These are phyloP conservation scores for Cicer cuneatum DNA, from an alignment of 306 rosid species.

Conservation along the genomic window DNA sequence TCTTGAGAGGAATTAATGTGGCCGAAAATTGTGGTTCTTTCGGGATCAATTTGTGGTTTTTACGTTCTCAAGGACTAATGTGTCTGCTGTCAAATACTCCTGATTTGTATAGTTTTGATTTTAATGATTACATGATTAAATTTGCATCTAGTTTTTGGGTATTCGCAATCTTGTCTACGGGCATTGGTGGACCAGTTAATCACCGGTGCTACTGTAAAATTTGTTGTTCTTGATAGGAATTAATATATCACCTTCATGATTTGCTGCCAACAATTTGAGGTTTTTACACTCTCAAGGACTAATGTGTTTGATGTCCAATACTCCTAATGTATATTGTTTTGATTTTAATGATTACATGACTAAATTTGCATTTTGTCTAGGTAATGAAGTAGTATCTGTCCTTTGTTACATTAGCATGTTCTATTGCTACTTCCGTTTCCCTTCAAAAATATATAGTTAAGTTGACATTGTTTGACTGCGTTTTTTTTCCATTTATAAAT, in stretches of 20 bases:
- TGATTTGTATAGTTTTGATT: neutral
- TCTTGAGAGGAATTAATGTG: neutral
- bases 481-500: slow-evolving; percentile 23
- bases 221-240: neutral
- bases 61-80: neutral
- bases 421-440: slow-evolving; percentile 11
- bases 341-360: slow-evolving; percentile 4
- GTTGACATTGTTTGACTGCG: slow-evolving; percentile 1
- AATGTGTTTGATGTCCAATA: neutral
- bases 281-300: neutral
- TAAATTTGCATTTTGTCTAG: neutral
- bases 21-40: neutral
- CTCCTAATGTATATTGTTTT: neutral
- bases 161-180: neutral
- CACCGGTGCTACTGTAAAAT: neutral
- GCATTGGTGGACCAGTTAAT: slow-evolving; percentile 10
- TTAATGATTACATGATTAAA: neutral
- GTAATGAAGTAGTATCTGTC: neutral
- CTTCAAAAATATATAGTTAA: neutral
- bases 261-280: neutral
- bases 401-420: slow-evolving; percentile 23
- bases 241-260: neutral
- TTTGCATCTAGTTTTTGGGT: slow-evolving; percentile 6
- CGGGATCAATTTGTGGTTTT: neutral
- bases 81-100: slow-evolving; percentile 1